Conservation (phyloP, 176 grass and related monocot species). For the Carex cristatella region DNA sequence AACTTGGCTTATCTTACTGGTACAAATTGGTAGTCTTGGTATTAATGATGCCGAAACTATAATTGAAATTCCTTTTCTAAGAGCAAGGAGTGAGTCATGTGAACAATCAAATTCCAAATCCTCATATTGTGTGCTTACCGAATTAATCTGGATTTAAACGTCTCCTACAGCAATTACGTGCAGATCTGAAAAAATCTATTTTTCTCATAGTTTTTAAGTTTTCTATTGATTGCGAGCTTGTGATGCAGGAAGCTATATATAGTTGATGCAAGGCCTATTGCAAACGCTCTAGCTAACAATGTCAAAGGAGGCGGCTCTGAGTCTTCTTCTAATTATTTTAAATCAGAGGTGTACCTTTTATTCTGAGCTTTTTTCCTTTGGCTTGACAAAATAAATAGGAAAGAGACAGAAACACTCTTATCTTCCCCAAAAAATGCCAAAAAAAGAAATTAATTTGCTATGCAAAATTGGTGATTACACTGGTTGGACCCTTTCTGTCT, state of each 20-base stretch:
- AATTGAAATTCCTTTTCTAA: conserved; percentile 3
- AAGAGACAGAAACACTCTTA: neutral
- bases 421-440: neutral
- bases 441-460: neutral
- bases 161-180: neutral
- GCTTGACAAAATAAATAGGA: neutral
- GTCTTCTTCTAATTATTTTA: conserved; percentile 86
- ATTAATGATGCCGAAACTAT: neutral
- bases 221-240: conserved; percentile 22
- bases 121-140: neutral
- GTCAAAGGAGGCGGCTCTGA: conserved; percentile 97
- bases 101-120: neutral
- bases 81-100: neutral
- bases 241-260: conserved; percentile 86
- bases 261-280: conserved; percentile 95
- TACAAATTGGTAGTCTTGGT: no score
- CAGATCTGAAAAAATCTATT: neutral
- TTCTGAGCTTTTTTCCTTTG: neutral
- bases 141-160: conserved; percentile 9
- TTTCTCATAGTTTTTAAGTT: conserved; percentile 13
- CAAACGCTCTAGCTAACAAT: conserved; percentile 94
- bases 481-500: neutral
- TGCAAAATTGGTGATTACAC: conserved; percentile 1
- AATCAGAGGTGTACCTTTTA: conserved; percentile 62
- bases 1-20: neutral